A percentile compares a stretch with the other conserved stretches of the same genome.
Evolutionary conservation across 208 protist species (phyloP).

Genomic region (Dictyostelium gargantuum): DNA sequence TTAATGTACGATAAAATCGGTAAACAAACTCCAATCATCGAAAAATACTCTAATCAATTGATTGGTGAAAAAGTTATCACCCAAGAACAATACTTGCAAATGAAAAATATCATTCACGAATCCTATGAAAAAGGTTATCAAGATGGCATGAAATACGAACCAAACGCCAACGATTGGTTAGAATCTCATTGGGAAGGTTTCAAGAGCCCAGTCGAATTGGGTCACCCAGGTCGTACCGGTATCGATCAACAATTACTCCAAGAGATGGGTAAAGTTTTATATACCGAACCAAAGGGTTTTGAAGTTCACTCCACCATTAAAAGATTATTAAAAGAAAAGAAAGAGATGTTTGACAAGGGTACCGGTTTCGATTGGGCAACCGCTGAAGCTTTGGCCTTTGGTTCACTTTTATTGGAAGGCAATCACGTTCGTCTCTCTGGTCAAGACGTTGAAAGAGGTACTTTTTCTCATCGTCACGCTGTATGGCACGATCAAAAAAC

Average conservation of each 20-base stretch:
- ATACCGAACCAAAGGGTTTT: constrained; percentile 90
- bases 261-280: constrained; percentile 85
- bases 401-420: constrained; percentile 93
- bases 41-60: constrained; percentile 88
- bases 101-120: constrained; percentile 41
- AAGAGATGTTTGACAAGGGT: constrained; percentile 86
- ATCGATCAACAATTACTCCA: constrained; percentile 84
- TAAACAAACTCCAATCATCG: constrained; percentile 89
- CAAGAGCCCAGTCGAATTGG: constrained; percentile 65
- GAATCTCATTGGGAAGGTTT: constrained; percentile 71
- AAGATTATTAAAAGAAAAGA: constrained; percentile 84
- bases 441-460: constrained; percentile 97
- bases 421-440: constrained; percentile 91
- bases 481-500: constrained; percentile 94
- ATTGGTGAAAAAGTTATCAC: constrained; percentile 89
- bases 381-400: constrained; percentile 95
- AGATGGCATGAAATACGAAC: constrained; percentile 85
- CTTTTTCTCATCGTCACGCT: constrained; percentile 96
- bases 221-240: constrained; percentile 79
- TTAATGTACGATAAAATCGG: constrained; percentile 95
- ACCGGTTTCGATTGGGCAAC: constrained; percentile 93
- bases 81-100: constrained; percentile 76
- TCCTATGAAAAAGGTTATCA: constrained; percentile 85
- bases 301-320: constrained; percentile 88
- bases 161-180: constrained; percentile 86